Percentiles rank a stretch among this genome's conserved stretches.
These are phyloP conservation scores for Backusella australiensis DNA, from an alignment of 192 early-diverging fungal genomes.

Conservation along the genomic window DNA sequence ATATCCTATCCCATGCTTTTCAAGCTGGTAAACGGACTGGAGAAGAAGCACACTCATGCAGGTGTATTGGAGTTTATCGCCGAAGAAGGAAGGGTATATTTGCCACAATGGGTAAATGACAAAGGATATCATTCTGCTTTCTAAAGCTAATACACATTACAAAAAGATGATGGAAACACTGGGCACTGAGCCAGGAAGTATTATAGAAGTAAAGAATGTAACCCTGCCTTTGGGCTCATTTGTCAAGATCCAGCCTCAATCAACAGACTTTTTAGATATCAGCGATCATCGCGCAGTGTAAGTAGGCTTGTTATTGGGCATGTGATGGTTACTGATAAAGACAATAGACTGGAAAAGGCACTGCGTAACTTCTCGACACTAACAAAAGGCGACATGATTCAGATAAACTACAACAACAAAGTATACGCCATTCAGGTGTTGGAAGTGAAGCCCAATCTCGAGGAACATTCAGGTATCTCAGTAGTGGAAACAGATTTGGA, in stretches of 20 bases:
- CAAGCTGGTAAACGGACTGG: constrained; percentile 64
- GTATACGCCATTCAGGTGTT: constrained; percentile 88
- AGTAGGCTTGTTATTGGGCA: constrained; percentile 9
- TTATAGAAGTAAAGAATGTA: constrained; percentile 78
- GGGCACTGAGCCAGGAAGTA: constrained; percentile 66
- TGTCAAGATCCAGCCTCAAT: constrained; percentile 98
- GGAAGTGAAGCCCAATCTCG: constrained; percentile 73
- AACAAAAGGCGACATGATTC: constrained; percentile 88
- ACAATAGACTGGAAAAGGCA: constrained; percentile 79
- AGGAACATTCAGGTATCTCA: constrained; percentile 71
- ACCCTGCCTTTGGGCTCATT: constrained; percentile 78
- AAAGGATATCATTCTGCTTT: background rate
- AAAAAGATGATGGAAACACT: constrained; percentile 91
- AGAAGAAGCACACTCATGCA: constrained; percentile 73
- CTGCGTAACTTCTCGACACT: constrained; percentile 89
- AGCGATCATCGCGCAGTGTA: constrained; percentile 93
- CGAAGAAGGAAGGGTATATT: constrained; percentile 92
- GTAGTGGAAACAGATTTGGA: constrained; percentile 98
- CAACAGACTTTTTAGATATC: constrained; percentile 94
- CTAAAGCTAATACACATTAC: background rate
- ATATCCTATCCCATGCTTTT: constrained; percentile 95
- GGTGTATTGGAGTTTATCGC: constrained; percentile 99
- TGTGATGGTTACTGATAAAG: background rate
- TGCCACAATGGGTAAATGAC: constrained; percentile 88
- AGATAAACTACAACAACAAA: constrained; percentile 89